phyloP scores from a whole-genome alignment of 371 early-diverging fungal genomes.

The Spiromyces aspiralis region DNA sequence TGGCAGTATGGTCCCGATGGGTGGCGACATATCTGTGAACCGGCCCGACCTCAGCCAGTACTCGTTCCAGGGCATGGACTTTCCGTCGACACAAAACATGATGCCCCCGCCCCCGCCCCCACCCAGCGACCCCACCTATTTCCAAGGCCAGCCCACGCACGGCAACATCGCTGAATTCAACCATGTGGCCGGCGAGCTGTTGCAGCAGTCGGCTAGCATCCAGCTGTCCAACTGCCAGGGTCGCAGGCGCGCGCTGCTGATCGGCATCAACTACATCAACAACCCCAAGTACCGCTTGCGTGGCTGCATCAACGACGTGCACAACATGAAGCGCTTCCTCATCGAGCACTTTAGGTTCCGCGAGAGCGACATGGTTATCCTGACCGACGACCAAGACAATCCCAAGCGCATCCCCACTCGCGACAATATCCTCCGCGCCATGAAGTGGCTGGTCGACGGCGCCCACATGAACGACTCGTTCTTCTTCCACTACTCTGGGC shows the following conservation, averaged over 20 bases:
- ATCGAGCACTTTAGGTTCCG: constrained; percentile 41
- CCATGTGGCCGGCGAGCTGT: background rate
- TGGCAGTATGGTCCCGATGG: background rate
- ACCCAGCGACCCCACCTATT: background rate
- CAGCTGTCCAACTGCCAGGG: constrained; percentile 59
- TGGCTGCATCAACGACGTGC: constrained; percentile 88
- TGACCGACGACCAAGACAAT: constrained; percentile 76
- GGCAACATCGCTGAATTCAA: background rate
- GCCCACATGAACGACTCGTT: constrained; percentile 65
- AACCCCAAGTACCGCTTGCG: constrained; percentile 37
- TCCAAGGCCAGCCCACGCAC: background rate
- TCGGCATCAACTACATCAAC: constrained; percentile 84
- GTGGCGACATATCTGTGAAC: background rate
- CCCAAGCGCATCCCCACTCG: constrained; percentile 54
- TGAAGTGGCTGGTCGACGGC: constrained; percentile 81
- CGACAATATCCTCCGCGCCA: constrained; percentile 64
- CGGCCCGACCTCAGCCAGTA: background rate
- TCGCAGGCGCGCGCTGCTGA: constrained; percentile 63
- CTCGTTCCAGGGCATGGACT: background rate
- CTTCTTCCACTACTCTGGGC: constrained; percentile 83
- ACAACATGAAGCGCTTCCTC: constrained; percentile 61
- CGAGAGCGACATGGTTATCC: constrained; percentile 52
- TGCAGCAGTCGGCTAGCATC: constrained; percentile 23
- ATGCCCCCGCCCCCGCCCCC: background rate
- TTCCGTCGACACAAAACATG: background rate